Evolutionary conservation across 805 yeast genomes (phyloP), one percentile per base, ranked within the genome.

Genomic region (Candida boidinii): DNA sequence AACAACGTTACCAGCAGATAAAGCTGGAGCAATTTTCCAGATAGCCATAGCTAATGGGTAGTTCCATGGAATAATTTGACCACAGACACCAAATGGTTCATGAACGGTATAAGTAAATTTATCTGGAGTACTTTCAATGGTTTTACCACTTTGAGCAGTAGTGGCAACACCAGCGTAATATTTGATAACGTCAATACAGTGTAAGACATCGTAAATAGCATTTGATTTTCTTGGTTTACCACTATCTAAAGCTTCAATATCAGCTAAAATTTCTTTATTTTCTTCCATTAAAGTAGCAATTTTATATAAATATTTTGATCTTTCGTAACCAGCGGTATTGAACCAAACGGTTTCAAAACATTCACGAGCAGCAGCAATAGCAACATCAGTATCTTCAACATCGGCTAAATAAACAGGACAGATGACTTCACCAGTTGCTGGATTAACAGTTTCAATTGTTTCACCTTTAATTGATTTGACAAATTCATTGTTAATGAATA

Each of bases 401-500:
- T 57, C 54, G 11, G 79, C 79, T 26, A 66, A 62, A 39, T 70
- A 70, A 17, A 76, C 68, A 15, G 65, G 58, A 17, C 74, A 61
- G 38, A 71, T 68, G 23, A 57, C 63, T 38, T 70, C 58, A 19
- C 73, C 81, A 17, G 70, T 68, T 7, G 76, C 62, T 2, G 83
- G 81, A 42, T 73, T 66, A 34, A 62, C 54, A 20, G 77, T 80
- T 41, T 68, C 68, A 14, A 81, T 62, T n/a, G 76, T 73, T 48
- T 71, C 64, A 34, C 70, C 72, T 34, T 71, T 70, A 22, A 60
- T 57, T 7, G 83, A 68, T 30, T 62, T 48, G 35, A 79, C 78
- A 49, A 81, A 85, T 56, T 84, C 84, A 59, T 84, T 84, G 66
- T 85, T 80, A 56, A 88, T 85, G 68, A 84, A 88, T 47, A 88